These are phyloP conservation scores for Candida silvicultrix DNA, from an alignment of 805 yeast genomes.

Conservation along the genomic window DNA sequence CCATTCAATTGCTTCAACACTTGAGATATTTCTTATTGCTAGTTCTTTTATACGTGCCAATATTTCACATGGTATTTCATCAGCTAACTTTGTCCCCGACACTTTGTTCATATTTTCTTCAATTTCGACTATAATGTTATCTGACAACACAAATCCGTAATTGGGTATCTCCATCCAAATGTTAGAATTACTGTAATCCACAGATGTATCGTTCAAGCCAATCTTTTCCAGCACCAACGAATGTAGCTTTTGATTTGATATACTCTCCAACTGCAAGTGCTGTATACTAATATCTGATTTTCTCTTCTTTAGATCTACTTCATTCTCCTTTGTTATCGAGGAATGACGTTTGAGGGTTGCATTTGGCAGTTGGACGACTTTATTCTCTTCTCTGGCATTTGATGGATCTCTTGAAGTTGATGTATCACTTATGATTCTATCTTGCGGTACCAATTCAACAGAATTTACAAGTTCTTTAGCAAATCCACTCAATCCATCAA, in stretches of 20 bases:
- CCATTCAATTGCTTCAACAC: constrained; percentile 15
- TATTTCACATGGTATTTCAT: constrained; percentile 17
- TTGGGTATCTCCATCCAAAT: constrained; percentile 20
- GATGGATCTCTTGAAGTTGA: too few species aligned
- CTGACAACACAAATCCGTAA: constrained; percentile 14
- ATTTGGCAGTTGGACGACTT: neutral
- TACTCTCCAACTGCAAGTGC: constrained; percentile 12
- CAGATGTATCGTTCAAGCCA: constrained; percentile 21
- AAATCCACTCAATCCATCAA: constrained; percentile 7
- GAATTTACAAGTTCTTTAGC: neutral
- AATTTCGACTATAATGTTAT: constrained; percentile 13
- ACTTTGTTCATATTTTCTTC: constrained; percentile 18
- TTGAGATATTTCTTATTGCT: constrained; percentile 22
- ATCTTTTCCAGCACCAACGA: constrained; percentile 8
- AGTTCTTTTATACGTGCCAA: constrained; percentile 28
- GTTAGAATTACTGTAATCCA: constrained; percentile 19
- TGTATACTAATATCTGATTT: constrained; percentile 11
- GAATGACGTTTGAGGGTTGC: neutral
- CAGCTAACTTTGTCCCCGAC: constrained; percentile 7
- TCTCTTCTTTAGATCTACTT: constrained; percentile 9
- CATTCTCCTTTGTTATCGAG: neutral
- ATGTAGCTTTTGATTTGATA: constrained; percentile 5
- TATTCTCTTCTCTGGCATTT: neutral
- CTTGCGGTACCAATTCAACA: neutral
- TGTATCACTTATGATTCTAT: neutral